Base-by-base conservation (phyloP, 768 basidiomycete species). In the Sarcomyxa edulis region DNA sequence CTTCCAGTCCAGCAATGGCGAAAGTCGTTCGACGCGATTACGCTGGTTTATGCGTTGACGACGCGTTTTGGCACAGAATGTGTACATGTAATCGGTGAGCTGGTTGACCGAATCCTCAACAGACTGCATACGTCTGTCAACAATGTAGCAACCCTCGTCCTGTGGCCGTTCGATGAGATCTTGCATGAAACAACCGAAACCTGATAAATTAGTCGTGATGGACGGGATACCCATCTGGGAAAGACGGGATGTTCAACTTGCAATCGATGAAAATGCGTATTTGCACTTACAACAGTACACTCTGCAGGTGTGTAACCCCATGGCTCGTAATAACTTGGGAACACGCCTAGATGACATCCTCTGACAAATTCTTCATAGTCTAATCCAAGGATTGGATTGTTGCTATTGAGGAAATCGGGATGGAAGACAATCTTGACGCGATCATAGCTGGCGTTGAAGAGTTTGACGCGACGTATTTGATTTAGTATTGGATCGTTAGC, bases 361-460 rank as follows among this genome's bases (percentile, higher is more conserved):
- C 96, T 72, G 25, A 98, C 96, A 54, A 99, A 99, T 64, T 99
- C 96, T 61, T 99, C 96, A 58, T 99, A 99, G 56, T 99, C 96
- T 43, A 99, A 72, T 2, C 93, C 94, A 14, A 99, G 66, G 38
- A 98, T 96, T 0, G 96, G 96, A 64, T 98, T 97, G 64, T 94
- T 97, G 44, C 90, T 83, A 62, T 95, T 98, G 55, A 99, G 61
- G 67, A 99, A 99, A 60, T 98, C 95, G 1, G 95, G 95, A 61
- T 98, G 95, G 75, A 98, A 98, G 30, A 98, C 74, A 56, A 99
- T 76, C 51, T 99, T 99, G 60, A 98, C 96, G 37, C 96, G 82
- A 58, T 99, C 96, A 18, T 69, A 50, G n/a, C 72, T 60, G 15
- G 75, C 64, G 61, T 99, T 99, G 77, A 98, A 99, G 26, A 99